Percentiles rank a stretch among this genome's conserved stretches.
Evolutionary conservation across 495 filamentous ascomycete genomes (phyloP).

Genomic region (Hyphodiscus hymeniophilus): DNA sequence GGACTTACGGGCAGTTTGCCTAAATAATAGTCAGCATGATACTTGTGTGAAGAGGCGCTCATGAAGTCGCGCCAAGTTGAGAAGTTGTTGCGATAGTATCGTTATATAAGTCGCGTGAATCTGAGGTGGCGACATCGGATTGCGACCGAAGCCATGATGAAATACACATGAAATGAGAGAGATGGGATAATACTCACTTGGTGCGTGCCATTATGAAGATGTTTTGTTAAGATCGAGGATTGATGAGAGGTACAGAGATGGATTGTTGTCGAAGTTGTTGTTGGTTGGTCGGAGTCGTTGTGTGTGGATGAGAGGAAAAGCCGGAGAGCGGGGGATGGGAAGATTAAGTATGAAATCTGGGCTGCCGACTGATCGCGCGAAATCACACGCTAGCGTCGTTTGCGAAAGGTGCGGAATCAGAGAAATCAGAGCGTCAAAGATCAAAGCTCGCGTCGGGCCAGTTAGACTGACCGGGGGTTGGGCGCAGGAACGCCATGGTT

Average conservation of each 20-base stretch:
- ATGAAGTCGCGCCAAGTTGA: constrained; percentile 9
- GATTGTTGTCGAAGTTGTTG: constrained; percentile 28
- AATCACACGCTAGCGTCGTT: constrained; percentile 13
- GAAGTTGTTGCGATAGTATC: too few species aligned
- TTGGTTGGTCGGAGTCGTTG: constrained; percentile 11
- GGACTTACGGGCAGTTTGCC: constrained; percentile 54
- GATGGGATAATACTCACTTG: constrained; percentile 42
- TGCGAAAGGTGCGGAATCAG: background rate
- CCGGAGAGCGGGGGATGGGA: constrained; percentile 19
- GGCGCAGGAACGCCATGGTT: too few species aligned
- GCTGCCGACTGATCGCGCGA: constrained; percentile 14
- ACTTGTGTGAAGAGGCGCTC: constrained; percentile 10
- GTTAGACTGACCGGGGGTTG: too few species aligned
- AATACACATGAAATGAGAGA: constrained; percentile 18
- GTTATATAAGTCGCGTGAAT: too few species aligned
- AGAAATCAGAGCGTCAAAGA: background rate
- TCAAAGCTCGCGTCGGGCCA: background rate
- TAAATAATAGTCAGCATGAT: constrained; percentile 27
- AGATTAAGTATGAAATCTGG: constrained; percentile 24
- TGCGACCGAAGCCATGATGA: constrained; percentile 20
- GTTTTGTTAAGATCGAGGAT: constrained; percentile 32
- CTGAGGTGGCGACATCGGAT: constrained; percentile 17
- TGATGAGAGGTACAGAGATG: constrained; percentile 29
- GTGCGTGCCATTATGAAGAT: constrained; percentile 87
- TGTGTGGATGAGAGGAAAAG: constrained; percentile 16